phyloP scores from a whole-genome alignment of 306 rosid species.

The Luffa acutangula region DNA sequence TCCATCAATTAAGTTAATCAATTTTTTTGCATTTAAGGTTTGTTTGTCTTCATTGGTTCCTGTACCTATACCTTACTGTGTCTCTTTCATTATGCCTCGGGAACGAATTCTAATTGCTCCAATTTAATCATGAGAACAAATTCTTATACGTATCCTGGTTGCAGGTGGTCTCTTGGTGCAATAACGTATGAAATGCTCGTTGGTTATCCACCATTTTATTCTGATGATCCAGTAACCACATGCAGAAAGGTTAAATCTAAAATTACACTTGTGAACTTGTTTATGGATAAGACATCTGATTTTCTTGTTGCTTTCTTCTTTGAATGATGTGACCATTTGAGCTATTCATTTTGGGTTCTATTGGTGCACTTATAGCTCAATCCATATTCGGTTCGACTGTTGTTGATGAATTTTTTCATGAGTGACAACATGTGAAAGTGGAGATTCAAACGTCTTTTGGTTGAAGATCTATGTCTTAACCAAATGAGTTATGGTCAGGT shows the following conservation, averaged over 20 bases:
- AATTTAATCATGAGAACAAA: not conserved
- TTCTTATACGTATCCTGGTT: constrained; percentile 19
- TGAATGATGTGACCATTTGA: not conserved
- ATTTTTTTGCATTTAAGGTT: not conserved
- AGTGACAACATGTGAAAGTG: no score
- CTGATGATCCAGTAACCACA: constrained; percentile 87
- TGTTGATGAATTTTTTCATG: not conserved
- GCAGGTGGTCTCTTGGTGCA: constrained; percentile 99
- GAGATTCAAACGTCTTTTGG: not conserved
- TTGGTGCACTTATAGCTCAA: not conserved
- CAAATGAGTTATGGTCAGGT: not conserved
- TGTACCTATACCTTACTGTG: not conserved
- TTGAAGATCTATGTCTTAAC: not conserved
- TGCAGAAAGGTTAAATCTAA: constrained; percentile 69
- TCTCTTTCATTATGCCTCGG: not conserved
- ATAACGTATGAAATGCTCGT: constrained; percentile 94
- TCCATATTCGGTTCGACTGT: not conserved
- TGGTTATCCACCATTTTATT: constrained; percentile 92
- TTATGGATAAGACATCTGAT: not conserved
- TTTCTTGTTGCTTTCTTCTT: not conserved
- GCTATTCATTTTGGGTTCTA: not conserved
- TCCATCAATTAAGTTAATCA: not conserved
- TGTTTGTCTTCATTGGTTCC: not conserved
- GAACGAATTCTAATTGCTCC: not conserved
- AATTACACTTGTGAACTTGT: not conserved